Percentiles rank a stretch among this genome's conserved stretches.
Conservation (phyloP, 495 filamentous ascomycete genomes). For the Daldinia concentrica region DNA sequence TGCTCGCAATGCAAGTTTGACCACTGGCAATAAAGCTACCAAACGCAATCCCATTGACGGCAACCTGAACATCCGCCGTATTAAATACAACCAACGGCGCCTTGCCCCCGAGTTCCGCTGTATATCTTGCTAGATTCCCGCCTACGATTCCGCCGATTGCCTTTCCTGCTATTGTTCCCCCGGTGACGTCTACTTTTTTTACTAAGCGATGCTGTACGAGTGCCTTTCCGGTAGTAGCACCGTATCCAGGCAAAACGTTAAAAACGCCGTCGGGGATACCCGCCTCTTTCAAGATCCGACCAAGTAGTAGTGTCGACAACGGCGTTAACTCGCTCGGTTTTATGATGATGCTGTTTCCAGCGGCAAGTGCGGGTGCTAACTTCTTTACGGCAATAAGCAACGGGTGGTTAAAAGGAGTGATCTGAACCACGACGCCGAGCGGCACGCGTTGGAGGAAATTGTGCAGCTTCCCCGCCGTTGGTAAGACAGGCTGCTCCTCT, state of each 20-base stretch:
- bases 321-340: constrained; percentile 71
- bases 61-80: constrained; percentile 58
- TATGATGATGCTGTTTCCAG: constrained; percentile 69
- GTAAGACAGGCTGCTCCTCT: constrained; percentile 68
- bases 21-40: constrained; percentile 68
- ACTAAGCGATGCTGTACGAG: constrained; percentile 63
- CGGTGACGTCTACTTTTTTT: constrained; percentile 70
- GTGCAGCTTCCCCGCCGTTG: constrained; percentile 67
- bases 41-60: constrained; percentile 67
- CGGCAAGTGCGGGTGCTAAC: constrained; percentile 67
- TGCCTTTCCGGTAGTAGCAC: constrained; percentile 61
- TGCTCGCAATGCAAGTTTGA: constrained; percentile 70
- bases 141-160: constrained; percentile 59
- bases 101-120: constrained; percentile 70
- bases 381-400: constrained; percentile 72
- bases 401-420: constrained; percentile 74
- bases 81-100: constrained; percentile 66
- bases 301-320: constrained; percentile 63
- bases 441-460: constrained; percentile 69
- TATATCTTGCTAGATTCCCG: constrained; percentile 62
- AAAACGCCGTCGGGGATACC: constrained; percentile 67
- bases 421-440: constrained; percentile 69
- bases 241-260: constrained; percentile 65
- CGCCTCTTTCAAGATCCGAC: constrained; percentile 60
- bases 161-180: constrained; percentile 59